phyloP scores from a whole-genome alignment of 2,329 filamentous ascomycete species.

The Hypoxylon sp. region DNA sequence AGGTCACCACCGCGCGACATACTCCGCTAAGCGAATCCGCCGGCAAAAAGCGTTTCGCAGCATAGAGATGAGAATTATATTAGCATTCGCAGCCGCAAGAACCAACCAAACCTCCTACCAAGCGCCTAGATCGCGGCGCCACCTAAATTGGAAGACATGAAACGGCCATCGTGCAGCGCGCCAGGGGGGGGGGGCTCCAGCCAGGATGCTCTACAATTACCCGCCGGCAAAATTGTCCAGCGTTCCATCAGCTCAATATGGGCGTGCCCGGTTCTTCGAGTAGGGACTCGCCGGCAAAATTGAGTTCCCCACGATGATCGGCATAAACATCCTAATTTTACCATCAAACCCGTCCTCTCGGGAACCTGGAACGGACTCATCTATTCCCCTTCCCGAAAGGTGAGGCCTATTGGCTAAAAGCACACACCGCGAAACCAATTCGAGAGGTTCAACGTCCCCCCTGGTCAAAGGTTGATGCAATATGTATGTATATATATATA shows the following conservation, averaged over 20 bases:
- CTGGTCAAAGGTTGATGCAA: no score
- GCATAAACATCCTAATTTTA: conserved; percentile 27
- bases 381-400: conserved; percentile 25
- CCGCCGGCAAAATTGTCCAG: conserved; percentile 37
- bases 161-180: conserved; percentile 19
- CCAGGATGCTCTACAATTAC: conserved; percentile 31
- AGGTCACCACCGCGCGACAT: conserved; percentile 7
- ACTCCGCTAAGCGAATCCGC: conserved; percentile 18
- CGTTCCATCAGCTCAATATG: conserved; percentile 31
- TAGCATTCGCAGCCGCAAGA: conserved; percentile 19
- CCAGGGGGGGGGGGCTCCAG: conserved; percentile 8
- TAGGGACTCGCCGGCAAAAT: conserved; percentile 28
- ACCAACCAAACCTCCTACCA: conserved; percentile 15
- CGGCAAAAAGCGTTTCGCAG: conserved; percentile 28
- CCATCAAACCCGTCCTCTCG: conserved; percentile 27
- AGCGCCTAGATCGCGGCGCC: conserved; percentile 20
- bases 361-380: conserved; percentile 35
- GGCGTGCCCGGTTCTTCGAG: conserved; percentile 30
- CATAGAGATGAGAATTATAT: conserved; percentile 24
- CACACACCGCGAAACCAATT: no score
- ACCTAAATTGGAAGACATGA: conserved; percentile 29
- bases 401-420: conserved; percentile 23
- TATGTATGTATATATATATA: no score
- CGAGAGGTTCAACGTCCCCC: no score
- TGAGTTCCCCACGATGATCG: conserved; percentile 33